Base-by-base conservation (phyloP, 2,329 filamentous ascomycete species). In the Trichoderma koningii region DNA sequence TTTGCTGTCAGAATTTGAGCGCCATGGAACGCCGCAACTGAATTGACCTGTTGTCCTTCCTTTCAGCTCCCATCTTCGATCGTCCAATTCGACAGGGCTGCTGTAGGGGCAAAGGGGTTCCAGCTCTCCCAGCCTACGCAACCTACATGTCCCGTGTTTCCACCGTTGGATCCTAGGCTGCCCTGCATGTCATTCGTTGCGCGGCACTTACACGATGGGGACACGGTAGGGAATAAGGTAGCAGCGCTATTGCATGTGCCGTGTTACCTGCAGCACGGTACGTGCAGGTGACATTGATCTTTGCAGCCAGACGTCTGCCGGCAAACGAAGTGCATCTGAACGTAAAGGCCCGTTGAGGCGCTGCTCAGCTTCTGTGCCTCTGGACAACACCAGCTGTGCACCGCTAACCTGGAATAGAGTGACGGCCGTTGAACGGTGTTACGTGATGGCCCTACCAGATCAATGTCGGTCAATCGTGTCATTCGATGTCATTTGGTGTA, bases 1-100 rank as follows among this genome's bases (percentile, higher is more conserved):
- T 38, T 38, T 38, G n/a, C 14, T 23, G 52, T 53, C 23, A 44
- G 45, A 52, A 51, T 34, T 30, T 59, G 23, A 17, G 38, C 57
- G 57, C 57, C 57, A 62, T 48, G 2, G 17, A 34, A 62, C 12
- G 57, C 57, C 57, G 57, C 57, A 62, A 62, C 57, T 62, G 57
- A 62, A 26, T 41, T n/a, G 38, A 21, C 14, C 19, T 19, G 19
- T 1, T 12, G 23, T 23, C 28, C 48, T 23, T 4, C 21, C 21
- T 3, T 45, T 34, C 51, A 14, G 47, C 47, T 60, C 5, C 7
- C 1, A 30, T 34, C 5, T 62, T 44, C 5, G 30, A 34, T 42
- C 17, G 47, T 38, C 12, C 14, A 3, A 38, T 38, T 38, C 34
- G 34, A 38, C 34, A 38, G 34, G 34, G 34, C 34, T 38, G 34